phyloP scores from a whole-genome alignment of 2,329 filamentous ascomycete species.

The Lachnellula cervina region DNA sequence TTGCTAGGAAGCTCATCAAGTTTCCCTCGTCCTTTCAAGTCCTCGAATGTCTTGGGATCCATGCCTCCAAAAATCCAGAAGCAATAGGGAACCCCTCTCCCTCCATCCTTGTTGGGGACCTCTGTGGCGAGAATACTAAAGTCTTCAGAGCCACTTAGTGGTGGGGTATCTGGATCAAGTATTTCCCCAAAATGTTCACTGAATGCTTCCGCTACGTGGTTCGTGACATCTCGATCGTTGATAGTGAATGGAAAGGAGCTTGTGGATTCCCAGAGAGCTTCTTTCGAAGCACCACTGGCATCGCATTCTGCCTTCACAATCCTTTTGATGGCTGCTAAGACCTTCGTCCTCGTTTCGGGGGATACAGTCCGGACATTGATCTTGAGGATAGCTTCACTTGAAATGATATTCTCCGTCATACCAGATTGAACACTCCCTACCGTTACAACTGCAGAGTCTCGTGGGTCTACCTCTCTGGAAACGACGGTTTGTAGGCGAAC shows the following conservation, averaged over 20 bases:
- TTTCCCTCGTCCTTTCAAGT: slow-evolving; percentile 9
- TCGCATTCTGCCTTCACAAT: slow-evolving; percentile 49
- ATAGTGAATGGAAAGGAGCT: slow-evolving; percentile 18
- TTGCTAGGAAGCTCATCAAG: slow-evolving; percentile 42
- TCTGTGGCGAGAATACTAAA: slow-evolving; percentile 45
- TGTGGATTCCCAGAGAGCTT: slow-evolving; percentile 16
- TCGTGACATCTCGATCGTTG: slow-evolving; percentile 19
- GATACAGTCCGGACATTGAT: slow-evolving; percentile 38
- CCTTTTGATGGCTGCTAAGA: slow-evolving; percentile 35
- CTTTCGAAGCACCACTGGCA: slow-evolving; percentile 36
- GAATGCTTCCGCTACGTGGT: slow-evolving; percentile 12
- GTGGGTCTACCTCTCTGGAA: slow-evolving; percentile 35
- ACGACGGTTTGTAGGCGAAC: slow-evolving; percentile 37
- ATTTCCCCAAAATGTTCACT: slow-evolving; percentile 20
- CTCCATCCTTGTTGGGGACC: slow-evolving; percentile 15
- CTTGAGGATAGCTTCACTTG: slow-evolving; percentile 36
- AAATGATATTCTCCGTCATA: slow-evolving; percentile 41
- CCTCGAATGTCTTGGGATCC: slow-evolving; percentile 18
- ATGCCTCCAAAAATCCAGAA: slow-evolving; percentile 39
- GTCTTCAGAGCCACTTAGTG: slow-evolving; percentile 22
- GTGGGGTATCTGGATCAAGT: slow-evolving; percentile 10
- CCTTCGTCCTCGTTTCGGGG: slow-evolving; percentile 29
- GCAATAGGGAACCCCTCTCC: slow-evolving; percentile 21
- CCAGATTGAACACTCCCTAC: slow-evolving; percentile 41
- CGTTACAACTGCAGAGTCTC: slow-evolving; percentile 41